Conservation (phyloP, 768 basidiomycete genomes). For the Russula emetica region DNA sequence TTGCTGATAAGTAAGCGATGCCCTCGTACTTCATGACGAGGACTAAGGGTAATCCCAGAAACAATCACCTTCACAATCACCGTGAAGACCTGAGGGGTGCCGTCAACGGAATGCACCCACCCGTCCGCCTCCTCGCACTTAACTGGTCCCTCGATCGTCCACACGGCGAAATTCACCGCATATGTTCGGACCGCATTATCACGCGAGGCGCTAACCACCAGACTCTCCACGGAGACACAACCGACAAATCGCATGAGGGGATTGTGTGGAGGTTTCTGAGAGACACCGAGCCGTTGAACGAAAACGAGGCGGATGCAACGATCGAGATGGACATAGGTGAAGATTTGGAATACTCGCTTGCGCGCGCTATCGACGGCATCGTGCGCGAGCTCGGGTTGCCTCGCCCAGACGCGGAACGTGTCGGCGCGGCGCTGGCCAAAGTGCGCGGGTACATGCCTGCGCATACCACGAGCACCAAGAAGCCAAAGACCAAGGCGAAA, state of each 20-base stretch:
- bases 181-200: conserved; percentile 73
- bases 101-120: conserved; percentile 41
- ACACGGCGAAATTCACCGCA: conserved; percentile 37
- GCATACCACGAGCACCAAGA: conserved; percentile 34
- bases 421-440: conserved; percentile 47
- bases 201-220: conserved; percentile 83
- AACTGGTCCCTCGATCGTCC: conserved; percentile 5
- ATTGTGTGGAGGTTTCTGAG: conserved; percentile 80
- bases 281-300: conserved; percentile 54
- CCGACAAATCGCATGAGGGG: conserved; percentile 60
- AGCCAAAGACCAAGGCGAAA: conserved; percentile 27
- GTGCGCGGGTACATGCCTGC: conserved; percentile 43
- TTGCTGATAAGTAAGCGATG: conserved; percentile 64
- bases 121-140: conserved; percentile 65
- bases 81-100: conserved; percentile 53
- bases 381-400: conserved; percentile 51
- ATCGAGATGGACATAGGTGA: conserved; percentile 65
- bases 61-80: conserved; percentile 50
- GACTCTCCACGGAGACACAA: conserved; percentile 57
- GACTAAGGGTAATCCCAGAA: conserved; percentile 38
- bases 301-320: conserved; percentile 58
- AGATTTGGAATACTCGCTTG: conserved; percentile 50
- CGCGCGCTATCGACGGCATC: conserved; percentile 55
- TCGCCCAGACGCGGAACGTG: conserved; percentile 49
- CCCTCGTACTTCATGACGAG: background rate